Evolutionary conservation across 2,329 filamentous ascomycete genomes (phyloP).

Genomic region (Arthrobotrys entomopaga): DNA sequence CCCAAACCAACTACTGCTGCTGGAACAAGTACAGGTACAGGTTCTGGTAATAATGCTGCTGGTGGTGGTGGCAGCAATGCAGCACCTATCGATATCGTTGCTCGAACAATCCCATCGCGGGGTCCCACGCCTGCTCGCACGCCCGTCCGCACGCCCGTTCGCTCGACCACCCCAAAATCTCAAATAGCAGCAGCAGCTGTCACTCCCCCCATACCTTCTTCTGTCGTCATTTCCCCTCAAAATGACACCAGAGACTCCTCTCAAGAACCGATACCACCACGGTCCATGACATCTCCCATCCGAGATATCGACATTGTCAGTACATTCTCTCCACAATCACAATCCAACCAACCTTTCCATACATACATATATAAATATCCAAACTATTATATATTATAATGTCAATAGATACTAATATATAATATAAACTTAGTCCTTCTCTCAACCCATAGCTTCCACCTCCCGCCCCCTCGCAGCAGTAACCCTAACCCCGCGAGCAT

Average conservation of each 20-base stretch:
- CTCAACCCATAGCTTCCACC: conserved; percentile 12
- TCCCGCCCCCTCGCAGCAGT: conserved; percentile 14
- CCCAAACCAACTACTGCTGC: not conserved
- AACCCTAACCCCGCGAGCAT: conserved; percentile 36
- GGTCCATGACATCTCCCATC: conserved; percentile 43
- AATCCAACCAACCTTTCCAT: no score
- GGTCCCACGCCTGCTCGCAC: conserved; percentile 13
- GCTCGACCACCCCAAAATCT: conserved; percentile 10
- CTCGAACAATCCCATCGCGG: conserved; percentile 6
- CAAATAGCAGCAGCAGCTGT: not conserved
- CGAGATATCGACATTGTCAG: conserved; percentile 23
- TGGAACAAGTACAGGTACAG: no score
- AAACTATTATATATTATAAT: not conserved
- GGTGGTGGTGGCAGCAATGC: no score
- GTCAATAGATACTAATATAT: not conserved
- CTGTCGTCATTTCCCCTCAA: not conserved
- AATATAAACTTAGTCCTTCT: conserved; percentile 16
- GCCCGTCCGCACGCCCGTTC: not conserved
- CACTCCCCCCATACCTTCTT: not conserved
- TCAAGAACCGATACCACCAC: conserved; percentile 1
- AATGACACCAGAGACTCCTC: conserved; percentile 18
- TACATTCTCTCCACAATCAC: not conserved
- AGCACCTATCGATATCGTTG: no score
- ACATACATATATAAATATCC: no score
- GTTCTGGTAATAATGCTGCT: no score